Conservation (phyloP, 2,329 filamentous ascomycete genomes). For the Coniochaeta sp. region DNA sequence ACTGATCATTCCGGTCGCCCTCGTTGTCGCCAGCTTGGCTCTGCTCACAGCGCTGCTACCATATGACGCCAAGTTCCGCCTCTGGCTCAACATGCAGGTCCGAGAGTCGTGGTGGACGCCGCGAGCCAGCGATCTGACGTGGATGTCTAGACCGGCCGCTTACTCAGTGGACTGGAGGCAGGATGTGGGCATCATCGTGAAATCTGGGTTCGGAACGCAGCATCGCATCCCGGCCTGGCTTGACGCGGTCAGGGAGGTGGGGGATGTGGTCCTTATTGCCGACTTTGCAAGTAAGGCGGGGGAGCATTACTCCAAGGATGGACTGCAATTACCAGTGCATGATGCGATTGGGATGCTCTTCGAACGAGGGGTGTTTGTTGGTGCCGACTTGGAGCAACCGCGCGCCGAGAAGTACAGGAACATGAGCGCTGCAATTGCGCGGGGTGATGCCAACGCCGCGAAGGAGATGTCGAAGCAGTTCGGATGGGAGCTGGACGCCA, state of each 20-base stretch:
- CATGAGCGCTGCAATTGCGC: slow-evolving; percentile 28
- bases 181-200: slow-evolving; percentile 45
- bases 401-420: slow-evolving; percentile 32
- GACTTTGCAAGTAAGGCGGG: slow-evolving; percentile 32
- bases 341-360: slow-evolving; percentile 28
- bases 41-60: neutral
- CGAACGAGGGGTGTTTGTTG: neutral
- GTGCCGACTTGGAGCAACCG: slow-evolving; percentile 6
- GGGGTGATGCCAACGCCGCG: slow-evolving; percentile 29
- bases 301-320: slow-evolving; percentile 15
- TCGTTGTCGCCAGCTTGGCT: neutral
- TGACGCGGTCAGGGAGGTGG: slow-evolving; percentile 34
- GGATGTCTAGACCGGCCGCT: slow-evolving; percentile 6
- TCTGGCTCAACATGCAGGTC: neutral
- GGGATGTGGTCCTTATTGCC: slow-evolving; percentile 36
- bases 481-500: slow-evolving; percentile 42
- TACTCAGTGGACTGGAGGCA: slow-evolving; percentile 34
- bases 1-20: neutral
- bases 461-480: slow-evolving; percentile 26
- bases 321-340: slow-evolving; percentile 24
- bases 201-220: slow-evolving; percentile 49
- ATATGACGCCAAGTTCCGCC: neutral
- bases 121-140: neutral
- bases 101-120: neutral
- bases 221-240: slow-evolving; percentile 39